Percentiles rank a stretch among this genome's conserved stretches.
Evolutionary conservation across 75 land plant species (phyloP).

Genomic region (Picea sitchensis): DNA sequence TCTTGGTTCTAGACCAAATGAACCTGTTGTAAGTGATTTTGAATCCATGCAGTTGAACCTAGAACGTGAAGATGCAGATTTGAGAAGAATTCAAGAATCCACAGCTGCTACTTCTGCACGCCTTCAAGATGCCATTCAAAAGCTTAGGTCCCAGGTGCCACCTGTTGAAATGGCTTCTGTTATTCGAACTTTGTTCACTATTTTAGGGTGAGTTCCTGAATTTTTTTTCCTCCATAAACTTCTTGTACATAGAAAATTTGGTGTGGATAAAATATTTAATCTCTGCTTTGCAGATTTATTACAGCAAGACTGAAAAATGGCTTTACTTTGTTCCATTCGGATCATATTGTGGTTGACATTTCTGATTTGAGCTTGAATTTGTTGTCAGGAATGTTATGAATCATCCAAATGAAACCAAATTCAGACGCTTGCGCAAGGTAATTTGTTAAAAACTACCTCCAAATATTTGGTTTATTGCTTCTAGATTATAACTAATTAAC

Average conservation of each 20-base stretch:
- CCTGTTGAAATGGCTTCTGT: constrained; percentile 33
- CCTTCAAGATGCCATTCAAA: constrained; percentile 53
- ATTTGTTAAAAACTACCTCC: neutral
- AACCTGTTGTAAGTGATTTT: neutral
- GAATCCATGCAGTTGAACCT: neutral
- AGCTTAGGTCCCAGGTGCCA: constrained; percentile 41
- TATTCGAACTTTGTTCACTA: constrained; percentile 61
- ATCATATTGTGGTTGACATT: neutral
- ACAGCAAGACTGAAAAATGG: neutral
- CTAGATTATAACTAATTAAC: neutral
- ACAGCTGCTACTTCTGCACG: constrained; percentile 42
- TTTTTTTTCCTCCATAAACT: neutral
- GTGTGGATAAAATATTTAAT: too few relatives aligned
- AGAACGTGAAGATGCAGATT: constrained; percentile 26
- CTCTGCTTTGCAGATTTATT: too few relatives aligned
- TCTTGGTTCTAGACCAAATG: neutral
- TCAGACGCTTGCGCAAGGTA: constrained; percentile 73
- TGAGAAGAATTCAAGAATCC: constrained; percentile 63
- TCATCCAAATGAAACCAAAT: constrained; percentile 80
- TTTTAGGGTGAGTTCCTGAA: constrained; percentile 46
- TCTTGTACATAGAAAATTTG: neutral
- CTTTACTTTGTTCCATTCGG: neutral
- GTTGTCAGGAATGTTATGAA: constrained; percentile 71
- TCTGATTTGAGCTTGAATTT: constrained; percentile 1
- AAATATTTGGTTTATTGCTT: neutral